Base-by-base conservation (phyloP, 805 yeast species). In the Zygoascus ofunaensis region DNA sequence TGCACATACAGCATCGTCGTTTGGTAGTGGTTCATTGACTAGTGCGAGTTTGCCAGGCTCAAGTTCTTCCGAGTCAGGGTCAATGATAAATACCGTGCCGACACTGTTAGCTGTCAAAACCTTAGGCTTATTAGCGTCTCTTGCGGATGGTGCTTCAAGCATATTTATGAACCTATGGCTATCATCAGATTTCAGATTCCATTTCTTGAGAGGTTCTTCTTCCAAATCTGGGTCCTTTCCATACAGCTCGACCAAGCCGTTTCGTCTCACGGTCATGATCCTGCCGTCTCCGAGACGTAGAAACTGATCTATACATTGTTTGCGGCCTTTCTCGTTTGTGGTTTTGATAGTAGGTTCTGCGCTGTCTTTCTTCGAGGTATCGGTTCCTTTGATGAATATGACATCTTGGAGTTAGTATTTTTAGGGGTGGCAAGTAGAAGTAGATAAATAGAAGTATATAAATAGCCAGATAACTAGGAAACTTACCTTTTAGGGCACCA, bases 321-420 rank as follows among this genome's bases (percentile, higher is more conserved):
- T 59, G 3, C 69, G 53, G 3, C 75, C 76, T 39, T 68, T 62
- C 4, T 61, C 58, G 1, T 52, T 49, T 17, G 69, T 68, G 20
- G 71, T 64, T 37, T 64, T 69, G 10, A 80, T 68, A 18, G 74
- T 63, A 41, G 68, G 70, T 56, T 80, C 84, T 10, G 66, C 62
- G 0, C 82, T 81, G 28, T 74, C 73, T 55, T 80, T 78, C 35
- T 70, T 68, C 4, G 95, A 82, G 2, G 95, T 87, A 55, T 89
- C 94, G 0, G 90, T 80, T 0, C 89, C 90, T 42, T 71, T 65
- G 17, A 65, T 59, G 53, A 87, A 86, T 4, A 70, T 56, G 5
- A 85, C 65, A 56, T 80, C 87, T 59, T 21, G 15, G 17, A 21
- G 44, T 38, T 46, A 41, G 39, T n/a, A n/a, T n/a, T n/a, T n/a